These are phyloP conservation scores for Fusarium tjaetaba DNA, from an alignment of 2,329 filamentous ascomycete species.

Conservation along the genomic window DNA sequence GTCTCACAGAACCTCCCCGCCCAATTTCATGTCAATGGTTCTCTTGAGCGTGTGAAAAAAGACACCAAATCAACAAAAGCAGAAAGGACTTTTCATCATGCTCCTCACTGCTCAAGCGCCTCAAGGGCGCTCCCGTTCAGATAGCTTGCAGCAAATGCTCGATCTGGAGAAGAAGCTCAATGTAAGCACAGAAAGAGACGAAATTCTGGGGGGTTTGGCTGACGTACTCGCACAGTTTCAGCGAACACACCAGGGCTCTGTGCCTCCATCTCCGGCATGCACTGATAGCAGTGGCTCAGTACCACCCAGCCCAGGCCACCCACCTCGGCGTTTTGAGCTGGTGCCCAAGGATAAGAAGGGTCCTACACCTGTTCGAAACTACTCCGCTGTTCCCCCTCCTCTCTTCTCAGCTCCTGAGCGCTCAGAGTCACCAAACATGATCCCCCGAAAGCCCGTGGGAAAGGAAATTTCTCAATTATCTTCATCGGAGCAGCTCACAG, in stretches of 20 bases:
- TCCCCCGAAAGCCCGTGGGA: slow-evolving; percentile 33
- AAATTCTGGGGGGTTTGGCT: background rate
- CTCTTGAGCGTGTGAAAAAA: slow-evolving; percentile 1
- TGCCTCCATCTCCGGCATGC: slow-evolving; percentile 29
- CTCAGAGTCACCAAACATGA: slow-evolving; percentile 23
- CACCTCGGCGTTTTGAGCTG: slow-evolving; percentile 41
- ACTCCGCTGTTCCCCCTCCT: slow-evolving; percentile 33
- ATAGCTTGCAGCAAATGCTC: slow-evolving; percentile 67
- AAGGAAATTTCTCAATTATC: slow-evolving; percentile 6
- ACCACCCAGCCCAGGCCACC: slow-evolving; percentile 31
- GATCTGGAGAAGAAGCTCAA: slow-evolving; percentile 67
- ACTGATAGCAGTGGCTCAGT: slow-evolving; percentile 25
- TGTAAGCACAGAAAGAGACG: slow-evolving; percentile 53
- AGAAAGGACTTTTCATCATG: slow-evolving; percentile 19
- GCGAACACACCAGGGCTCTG: slow-evolving; percentile 29
- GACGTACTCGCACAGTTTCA: slow-evolving; percentile 21
- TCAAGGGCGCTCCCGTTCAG: slow-evolving; percentile 46
- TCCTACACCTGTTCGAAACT: slow-evolving; percentile 41
- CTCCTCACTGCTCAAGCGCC: slow-evolving; percentile 20
- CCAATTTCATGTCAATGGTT: slow-evolving; percentile 22
- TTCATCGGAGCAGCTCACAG: slow-evolving; percentile 17
- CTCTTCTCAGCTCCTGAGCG: slow-evolving; percentile 27
- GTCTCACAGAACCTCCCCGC: slow-evolving; percentile 10
- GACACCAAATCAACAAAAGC: background rate
- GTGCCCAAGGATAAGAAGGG: slow-evolving; percentile 40